Base-by-base conservation (phyloP, 176 grass and related monocot genomes). In the Musa schizocarpa region DNA sequence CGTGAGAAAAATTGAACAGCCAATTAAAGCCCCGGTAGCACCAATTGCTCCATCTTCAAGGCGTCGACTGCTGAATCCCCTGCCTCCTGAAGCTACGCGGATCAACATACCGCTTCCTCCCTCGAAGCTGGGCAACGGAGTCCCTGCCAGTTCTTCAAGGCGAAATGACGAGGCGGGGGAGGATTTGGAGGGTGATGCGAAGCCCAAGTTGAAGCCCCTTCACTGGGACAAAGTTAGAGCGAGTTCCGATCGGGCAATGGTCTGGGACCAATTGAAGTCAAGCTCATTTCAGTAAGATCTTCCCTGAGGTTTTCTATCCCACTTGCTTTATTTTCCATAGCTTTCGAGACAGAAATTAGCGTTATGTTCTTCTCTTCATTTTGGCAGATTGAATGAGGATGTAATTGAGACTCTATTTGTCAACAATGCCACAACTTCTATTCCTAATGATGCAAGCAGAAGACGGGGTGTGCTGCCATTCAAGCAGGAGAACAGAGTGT, bases 181-280 rank as follows among this genome's bases (percentile, higher is more conserved):
- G 1, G 70, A 78, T 63, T 74, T 78, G 48, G 78, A 78, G 49
- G 79, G 79, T n/a, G 88, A 72, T 27, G 16, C 64, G 8, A 88
- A 90, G 69, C 90, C 82, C 49, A 99, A 85, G 78, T 81, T 99
- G 66, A 99, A 99, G 90, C 90, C 95, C 11, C 90, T 99, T 81
- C 95, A 99, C 71, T 99, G 95, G 95, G 95, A 99, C 86, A 99
- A 94, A 77, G 91, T 99, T 74, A 87, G 85, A 55, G 88, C 95
- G 34, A 99, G 76, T 54, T 99, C 95, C 6, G 91, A 99, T 80
- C 88, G 90, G 61, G 88, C 90, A 73, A 99, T 86, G 88, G 95
- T 99, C 67, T 99, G 95, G 95, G 95, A 99, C 78, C 95, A 99
- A 71, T 71, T 99, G 43, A 99, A 99, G 86, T 91, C 90, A 19